phyloP scores from a whole-genome alignment of 2,329 filamentous ascomycete species.

The Cladosporium sp. region DNA sequence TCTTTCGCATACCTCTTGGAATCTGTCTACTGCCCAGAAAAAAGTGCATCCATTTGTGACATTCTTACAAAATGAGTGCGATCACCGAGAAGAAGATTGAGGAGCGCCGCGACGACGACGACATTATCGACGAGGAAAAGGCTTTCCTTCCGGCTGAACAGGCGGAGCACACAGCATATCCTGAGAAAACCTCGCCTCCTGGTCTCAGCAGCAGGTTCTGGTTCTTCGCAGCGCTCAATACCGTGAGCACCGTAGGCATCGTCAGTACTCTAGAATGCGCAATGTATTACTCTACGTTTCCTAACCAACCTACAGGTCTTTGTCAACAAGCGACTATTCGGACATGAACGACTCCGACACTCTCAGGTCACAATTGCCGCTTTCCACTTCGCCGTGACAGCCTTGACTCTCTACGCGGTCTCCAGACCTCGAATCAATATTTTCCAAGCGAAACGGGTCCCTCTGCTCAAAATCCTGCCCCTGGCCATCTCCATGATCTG shows the following conservation, averaged over 20 bases:
- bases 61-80: background rate
- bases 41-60: background rate
- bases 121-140: background rate
- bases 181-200: background rate
- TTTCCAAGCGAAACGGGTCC: slow-evolving; percentile 55
- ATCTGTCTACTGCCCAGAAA: background rate
- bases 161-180: slow-evolving; percentile 6
- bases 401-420: slow-evolving; percentile 57
- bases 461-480: slow-evolving; percentile 56
- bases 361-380: slow-evolving; percentile 63
- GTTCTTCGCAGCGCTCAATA: slow-evolving; percentile 21
- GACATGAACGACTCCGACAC: slow-evolving; percentile 56
- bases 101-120: background rate
- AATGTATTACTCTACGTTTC: background rate
- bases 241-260: slow-evolving; percentile 20
- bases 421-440: slow-evolving; percentile 56
- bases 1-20: background rate
- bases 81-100: background rate
- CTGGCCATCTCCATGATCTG: slow-evolving; percentile 64
- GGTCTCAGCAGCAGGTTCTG: slow-evolving; percentile 17
- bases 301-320: slow-evolving; percentile 51
- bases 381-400: slow-evolving; percentile 66
- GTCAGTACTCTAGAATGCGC: slow-evolving; percentile 13
- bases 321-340: slow-evolving; percentile 67
- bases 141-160: background rate